A percentile compares a stretch with the other conserved stretches of the same genome.
These are phyloP conservation scores for Babesia ovata DNA, from an alignment of 169 alveolate species.

Conservation along the genomic window DNA sequence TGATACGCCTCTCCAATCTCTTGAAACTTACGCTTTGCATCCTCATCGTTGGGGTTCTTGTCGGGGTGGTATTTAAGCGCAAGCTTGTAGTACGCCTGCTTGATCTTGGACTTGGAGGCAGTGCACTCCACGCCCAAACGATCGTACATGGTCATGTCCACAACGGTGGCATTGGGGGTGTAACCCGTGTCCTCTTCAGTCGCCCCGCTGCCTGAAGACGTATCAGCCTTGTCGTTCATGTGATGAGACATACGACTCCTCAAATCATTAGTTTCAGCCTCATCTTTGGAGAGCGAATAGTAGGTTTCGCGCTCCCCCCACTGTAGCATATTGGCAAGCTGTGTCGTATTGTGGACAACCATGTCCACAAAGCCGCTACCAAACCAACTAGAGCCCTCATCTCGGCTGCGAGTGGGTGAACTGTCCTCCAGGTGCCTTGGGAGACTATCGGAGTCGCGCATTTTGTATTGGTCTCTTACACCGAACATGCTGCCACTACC, in stretches of 20 bases:
- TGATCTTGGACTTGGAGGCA: slow-evolving; percentile 86
- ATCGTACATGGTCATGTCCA: slow-evolving; percentile 71
- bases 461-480: neutral
- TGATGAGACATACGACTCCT: slow-evolving; percentile 6
- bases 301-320: slow-evolving; percentile 52
- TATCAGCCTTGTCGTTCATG: neutral
- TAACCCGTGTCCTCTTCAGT: slow-evolving; percentile 3
- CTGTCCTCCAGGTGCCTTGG: neutral
- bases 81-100: slow-evolving; percentile 87
- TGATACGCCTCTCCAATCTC: slow-evolving; percentile 78
- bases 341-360: slow-evolving; percentile 30
- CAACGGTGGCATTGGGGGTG: slow-evolving; percentile 34
- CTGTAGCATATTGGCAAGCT: slow-evolving; percentile 53
- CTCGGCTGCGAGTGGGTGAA: neutral
- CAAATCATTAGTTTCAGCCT: neutral
- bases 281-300: slow-evolving; percentile 53
- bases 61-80: slow-evolving; percentile 94
- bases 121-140: slow-evolving; percentile 63
- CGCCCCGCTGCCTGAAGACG: neutral
- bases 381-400: slow-evolving; percentile 23
- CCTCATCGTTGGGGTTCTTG: slow-evolving; percentile 79
- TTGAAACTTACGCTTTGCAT: slow-evolving; percentile 72
- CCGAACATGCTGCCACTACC: neutral
- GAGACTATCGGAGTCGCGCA: neutral
- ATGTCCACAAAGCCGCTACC: slow-evolving; percentile 30